phyloP scores from a whole-genome alignment of 345 rosid genomes.

The Gossypium arboreum region DNA sequence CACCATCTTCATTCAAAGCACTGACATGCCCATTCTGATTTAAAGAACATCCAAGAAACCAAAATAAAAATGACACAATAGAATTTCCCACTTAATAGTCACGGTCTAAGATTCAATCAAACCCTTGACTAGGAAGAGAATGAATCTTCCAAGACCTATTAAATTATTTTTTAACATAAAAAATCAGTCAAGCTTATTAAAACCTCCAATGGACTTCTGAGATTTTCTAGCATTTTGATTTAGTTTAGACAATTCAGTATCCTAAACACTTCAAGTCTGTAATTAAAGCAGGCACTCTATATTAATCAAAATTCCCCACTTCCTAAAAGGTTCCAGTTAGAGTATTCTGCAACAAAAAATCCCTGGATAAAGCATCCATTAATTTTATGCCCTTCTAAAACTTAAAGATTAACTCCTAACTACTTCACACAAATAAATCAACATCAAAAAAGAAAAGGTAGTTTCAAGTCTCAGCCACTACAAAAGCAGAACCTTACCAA shows the following conservation, averaged over 20 bases:
- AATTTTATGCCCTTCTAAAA: background rate
- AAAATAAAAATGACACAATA: background rate
- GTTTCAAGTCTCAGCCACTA: background rate
- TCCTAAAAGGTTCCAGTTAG: background rate
- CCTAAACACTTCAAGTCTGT: conserved; percentile 2
- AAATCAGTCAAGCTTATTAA: background rate
- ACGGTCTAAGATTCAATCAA: background rate
- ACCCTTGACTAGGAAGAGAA: background rate
- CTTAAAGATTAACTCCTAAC: background rate
- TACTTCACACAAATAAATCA: background rate
- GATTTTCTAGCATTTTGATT: background rate
- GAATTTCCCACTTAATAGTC: background rate
- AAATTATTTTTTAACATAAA: background rate
- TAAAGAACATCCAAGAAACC: background rate
- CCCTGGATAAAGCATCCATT: background rate
- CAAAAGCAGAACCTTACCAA: conserved; percentile 47
- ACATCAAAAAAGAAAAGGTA: background rate
- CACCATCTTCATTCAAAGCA: background rate
- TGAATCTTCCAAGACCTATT: background rate
- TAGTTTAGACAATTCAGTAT: background rate
- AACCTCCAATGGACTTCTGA: background rate
- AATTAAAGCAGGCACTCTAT: background rate
- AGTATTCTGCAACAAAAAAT: background rate
- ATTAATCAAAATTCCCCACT: background rate
- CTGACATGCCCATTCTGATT: background rate